Evolutionary conservation across 805 yeast genomes (phyloP).

Genomic region (Spathaspora girioi): DNA sequence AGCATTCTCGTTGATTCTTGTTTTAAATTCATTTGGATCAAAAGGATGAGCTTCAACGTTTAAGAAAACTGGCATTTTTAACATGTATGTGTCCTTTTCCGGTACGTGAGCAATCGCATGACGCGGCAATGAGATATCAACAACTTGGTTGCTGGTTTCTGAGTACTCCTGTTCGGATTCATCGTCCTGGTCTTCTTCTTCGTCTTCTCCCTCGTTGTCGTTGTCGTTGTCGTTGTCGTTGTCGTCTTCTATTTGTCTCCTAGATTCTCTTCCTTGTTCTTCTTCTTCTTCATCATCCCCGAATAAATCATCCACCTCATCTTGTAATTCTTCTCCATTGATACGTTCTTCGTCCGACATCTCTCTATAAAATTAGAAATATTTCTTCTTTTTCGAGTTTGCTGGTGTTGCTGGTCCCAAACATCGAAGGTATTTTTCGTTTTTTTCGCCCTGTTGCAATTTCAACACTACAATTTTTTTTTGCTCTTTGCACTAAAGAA

Average conservation of each 20-base stretch:
- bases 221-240: constrained; percentile 11
- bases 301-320: constrained; percentile 34
- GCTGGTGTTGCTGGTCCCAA: neutral
- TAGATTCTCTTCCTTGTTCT: constrained; percentile 15
- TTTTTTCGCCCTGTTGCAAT: neutral
- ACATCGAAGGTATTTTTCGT: neutral
- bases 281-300: constrained; percentile 25
- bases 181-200: constrained; percentile 14
- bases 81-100: constrained; percentile 39
- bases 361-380: neutral
- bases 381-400: neutral
- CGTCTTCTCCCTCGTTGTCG: constrained; percentile 11
- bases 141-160: constrained; percentile 30
- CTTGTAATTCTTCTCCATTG: constrained; percentile 11
- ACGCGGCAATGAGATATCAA: constrained; percentile 42
- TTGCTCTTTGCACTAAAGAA: neutral
- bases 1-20: constrained; percentile 38
- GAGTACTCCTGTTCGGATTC: constrained; percentile 23
- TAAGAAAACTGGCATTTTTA: constrained; percentile 79
- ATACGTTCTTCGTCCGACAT: constrained; percentile 25
- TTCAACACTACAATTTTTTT: neutral
- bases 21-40: constrained; percentile 66
- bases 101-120: constrained; percentile 40
- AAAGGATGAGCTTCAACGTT: constrained; percentile 84
- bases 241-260: constrained; percentile 10